A percentile compares a stretch with the other conserved stretches of the same genome.
phyloP scores from a whole-genome alignment of 768 basidiomycete species.

The Pleurotus sapidus region DNA sequence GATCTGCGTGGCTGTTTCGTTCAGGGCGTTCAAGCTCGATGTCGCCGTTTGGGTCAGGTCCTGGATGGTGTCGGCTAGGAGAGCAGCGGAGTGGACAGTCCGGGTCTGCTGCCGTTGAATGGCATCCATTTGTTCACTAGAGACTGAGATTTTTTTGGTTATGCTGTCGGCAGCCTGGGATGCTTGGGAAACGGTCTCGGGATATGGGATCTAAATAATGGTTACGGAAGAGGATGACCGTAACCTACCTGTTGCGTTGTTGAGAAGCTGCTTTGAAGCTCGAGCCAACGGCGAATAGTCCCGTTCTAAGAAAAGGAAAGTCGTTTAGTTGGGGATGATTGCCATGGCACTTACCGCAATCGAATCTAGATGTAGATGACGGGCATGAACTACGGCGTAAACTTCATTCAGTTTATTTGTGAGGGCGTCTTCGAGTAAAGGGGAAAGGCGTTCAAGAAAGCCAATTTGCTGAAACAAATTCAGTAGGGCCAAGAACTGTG shows the following conservation, averaged over 20 bases:
- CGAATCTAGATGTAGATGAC: neutral
- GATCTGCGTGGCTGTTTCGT: neutral
- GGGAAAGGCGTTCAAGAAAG: neutral
- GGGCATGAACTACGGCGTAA: neutral
- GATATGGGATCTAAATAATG: neutral
- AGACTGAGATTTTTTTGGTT: neutral
- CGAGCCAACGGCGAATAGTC: neutral
- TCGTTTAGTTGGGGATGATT: too few relatives aligned
- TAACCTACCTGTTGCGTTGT: neutral
- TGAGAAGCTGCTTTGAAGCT: neutral
- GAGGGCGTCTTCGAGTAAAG: neutral
- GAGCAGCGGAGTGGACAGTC: neutral
- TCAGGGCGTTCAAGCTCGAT: neutral
- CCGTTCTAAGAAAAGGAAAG: neutral
- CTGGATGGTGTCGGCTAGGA: neutral
- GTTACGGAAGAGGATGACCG: too few relatives aligned
- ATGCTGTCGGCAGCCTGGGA: neutral
- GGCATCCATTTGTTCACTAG: neutral
- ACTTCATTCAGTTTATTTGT: neutral
- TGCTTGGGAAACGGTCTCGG: neutral
- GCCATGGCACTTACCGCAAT: neutral
- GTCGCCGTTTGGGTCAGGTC: neutral
- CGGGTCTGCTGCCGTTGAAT: conserved; percentile 1
- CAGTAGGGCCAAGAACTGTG: neutral
- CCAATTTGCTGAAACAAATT: neutral